Base-by-base conservation (phyloP, 2,329 filamentous ascomycete species). In the Colletotrichum cereale region DNA sequence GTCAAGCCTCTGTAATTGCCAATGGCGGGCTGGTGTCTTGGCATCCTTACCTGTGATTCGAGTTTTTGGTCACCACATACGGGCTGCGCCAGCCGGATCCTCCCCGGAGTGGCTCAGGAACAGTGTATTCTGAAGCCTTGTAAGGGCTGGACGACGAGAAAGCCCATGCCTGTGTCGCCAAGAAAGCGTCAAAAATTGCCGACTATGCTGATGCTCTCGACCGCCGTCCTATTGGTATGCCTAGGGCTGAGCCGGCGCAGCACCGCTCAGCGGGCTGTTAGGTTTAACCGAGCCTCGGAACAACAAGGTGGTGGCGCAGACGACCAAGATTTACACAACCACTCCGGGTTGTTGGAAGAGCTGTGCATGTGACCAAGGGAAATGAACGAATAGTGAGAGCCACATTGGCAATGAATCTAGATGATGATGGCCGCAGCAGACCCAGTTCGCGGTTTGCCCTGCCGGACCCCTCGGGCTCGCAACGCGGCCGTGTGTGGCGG, bases 241-340 rank as follows among this genome's bases (percentile, higher is more conserved):
- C 18, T n/a, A 58, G 50, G 69, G 69, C 69, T 72, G 65, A 60
- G 65, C 53, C 48, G 65, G 65, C 68, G 65, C 68, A 68, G 68
- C 65, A 63, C 14, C 7, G 40, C 36, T 60, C 48, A 40, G 58
- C 47, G 58, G 58, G 56, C n/a, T 8, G 31, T 56, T 50, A 36
- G 52, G 65, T 12, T 55, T 36, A 38, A 44, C 57, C 62, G 38
- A 18, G 56, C 63, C 44, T 48, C 31, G 24, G 18, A 47, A n/a
- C 26, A 24, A 38, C n/a, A n/a, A n/a, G n/a, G n/a, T n/a, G 60
- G 53, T 44, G 63, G n/a, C 48, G 12, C 38, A 34, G 50, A 26
- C 44, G 21, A 18, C 29, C 24, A 24, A 31, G 42, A 31, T 44
- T 24, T 34, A 10, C 6, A 47, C 18, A 18, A 16, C 12, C 29